phyloP scores from a whole-genome alignment of 495 filamentous ascomycete species.

The Trichocladium antarcticum region DNA sequence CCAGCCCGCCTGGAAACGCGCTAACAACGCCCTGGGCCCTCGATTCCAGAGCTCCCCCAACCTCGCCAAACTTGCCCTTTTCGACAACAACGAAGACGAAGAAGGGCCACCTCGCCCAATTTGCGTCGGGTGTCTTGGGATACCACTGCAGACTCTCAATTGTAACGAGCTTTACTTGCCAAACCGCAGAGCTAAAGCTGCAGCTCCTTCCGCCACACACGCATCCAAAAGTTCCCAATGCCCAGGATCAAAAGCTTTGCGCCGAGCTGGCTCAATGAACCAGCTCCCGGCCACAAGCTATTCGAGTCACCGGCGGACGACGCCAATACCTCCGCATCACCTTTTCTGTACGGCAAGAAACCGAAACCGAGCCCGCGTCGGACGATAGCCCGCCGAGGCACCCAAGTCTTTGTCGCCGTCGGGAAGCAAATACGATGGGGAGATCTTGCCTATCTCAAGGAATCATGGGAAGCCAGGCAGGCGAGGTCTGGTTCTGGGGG shows the following conservation, averaged over 20 bases:
- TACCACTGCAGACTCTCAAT: neutral
- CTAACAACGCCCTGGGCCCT: neutral
- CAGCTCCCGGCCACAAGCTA: conserved; percentile 59
- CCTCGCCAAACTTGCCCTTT: conserved; percentile 4
- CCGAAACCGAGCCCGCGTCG: conserved; percentile 45
- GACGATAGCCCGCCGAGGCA: conserved; percentile 62
- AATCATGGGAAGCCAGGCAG: conserved; percentile 46
- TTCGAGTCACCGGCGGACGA: conserved; percentile 41
- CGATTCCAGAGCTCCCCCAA: neutral
- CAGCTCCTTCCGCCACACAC: no score
- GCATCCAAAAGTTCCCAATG: conserved; percentile 38
- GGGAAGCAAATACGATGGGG: conserved; percentile 83
- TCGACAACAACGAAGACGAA: neutral
- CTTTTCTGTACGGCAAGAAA: conserved; percentile 29
- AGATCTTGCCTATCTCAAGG: conserved; percentile 62
- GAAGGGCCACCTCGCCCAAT: neutral
- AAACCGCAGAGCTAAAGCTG: no score
- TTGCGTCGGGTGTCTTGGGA: neutral
- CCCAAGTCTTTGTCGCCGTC: conserved; percentile 72
- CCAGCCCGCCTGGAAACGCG: conserved; percentile 3
- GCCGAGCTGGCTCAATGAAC: conserved; percentile 69
- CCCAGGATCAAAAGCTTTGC: conserved; percentile 70
- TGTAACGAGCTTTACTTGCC: no score
- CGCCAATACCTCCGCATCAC: conserved; percentile 12
- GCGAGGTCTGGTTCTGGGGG: conserved; percentile 4